Percentiles rank a stretch among this genome's conserved stretches.
Conservation (phyloP, 768 basidiomycete genomes). For the Boletales sp. region DNA sequence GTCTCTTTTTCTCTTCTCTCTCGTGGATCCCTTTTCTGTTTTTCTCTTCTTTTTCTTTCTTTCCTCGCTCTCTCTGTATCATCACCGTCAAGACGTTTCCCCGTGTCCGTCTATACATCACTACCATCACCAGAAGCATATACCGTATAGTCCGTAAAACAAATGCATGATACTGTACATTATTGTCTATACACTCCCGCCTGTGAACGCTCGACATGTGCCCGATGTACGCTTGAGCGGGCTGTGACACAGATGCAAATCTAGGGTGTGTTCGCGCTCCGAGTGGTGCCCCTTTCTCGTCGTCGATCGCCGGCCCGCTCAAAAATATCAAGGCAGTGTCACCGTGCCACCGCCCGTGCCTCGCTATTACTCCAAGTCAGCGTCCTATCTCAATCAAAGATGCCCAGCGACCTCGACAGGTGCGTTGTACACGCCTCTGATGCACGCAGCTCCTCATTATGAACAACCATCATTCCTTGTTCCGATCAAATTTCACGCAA, state of each 20-base stretch:
- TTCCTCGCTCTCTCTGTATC: constrained; percentile 24
- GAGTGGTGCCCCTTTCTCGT: no score
- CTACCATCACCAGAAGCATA: constrained; percentile 29
- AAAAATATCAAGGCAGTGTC: constrained; percentile 19
- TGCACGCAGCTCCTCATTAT: constrained; percentile 23
- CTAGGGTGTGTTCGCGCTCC: no score
- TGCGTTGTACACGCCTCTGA: constrained; percentile 37
- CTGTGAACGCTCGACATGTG: constrained; percentile 13
- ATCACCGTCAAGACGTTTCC: constrained; percentile 6
- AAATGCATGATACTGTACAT: constrained; percentile 32
- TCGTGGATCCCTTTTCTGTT: neutral
- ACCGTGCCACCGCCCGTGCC: constrained; percentile 24
- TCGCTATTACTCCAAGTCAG: constrained; percentile 29
- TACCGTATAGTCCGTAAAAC: constrained; percentile 27
- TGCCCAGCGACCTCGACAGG: constrained; percentile 60
- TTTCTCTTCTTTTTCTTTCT: constrained; percentile 3
- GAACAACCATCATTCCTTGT: constrained; percentile 18
- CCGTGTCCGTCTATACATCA: constrained; percentile 13
- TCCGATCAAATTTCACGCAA: constrained; percentile 22
- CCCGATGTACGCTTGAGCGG: constrained; percentile 21
- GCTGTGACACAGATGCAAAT: no score
- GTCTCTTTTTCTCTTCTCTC: neutral
- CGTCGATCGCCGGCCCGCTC: constrained; percentile 20
- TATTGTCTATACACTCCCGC: constrained; percentile 28
- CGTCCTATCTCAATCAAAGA: constrained; percentile 27